Base-by-base conservation (phyloP, 1,284 basidiomycete genomes). In the Caloboletus firmus region DNA sequence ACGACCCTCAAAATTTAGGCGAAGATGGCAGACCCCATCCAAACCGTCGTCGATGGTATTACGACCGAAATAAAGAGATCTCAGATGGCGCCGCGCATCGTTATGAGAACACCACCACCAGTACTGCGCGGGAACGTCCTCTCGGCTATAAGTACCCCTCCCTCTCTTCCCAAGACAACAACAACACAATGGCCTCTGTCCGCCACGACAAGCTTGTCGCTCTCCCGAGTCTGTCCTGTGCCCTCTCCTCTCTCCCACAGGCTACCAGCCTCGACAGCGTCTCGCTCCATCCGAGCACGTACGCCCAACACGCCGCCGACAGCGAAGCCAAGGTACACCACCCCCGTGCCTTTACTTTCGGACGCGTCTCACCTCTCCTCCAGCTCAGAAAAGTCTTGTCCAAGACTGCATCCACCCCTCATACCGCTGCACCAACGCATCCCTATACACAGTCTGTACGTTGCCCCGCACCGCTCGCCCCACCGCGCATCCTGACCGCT, bases 281-380 rank as follows among this genome's bases (percentile, higher is more conserved):
- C 30, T 72, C 81, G 0, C 72, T 90, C 1, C 87, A 90, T 70
- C 82, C 79, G 1, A 79, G 78, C 68, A 86, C 85, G 82, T 85
- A 85, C 59, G 79, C 82, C 1, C 79, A 82, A 51, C 78, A 81
- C 39, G 80, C 81, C 32, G 80, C 82, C 18, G 82, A 87, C 69
- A 87, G 85, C 62, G 83, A 89, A 70, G 87, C 85, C 39, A 87
- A 89, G 80, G 87, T 87, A 52, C 60, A 47, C 5, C 41, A n/a
- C n/a, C n/a, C 28, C n/a, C 3, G 20, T 8, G 7, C n/a, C 11
- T 0, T 18, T 1, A 0, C 0, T 22, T n/a, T 30, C 52, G 4
- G 52, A 40, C 58, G 39, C 56, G 46, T 52, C 59, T 59, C 55
- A 57, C 49, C 49, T 28, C 36, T 12, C 31, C 22, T 12, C 43